Conservation (phyloP, 148 eudicot genomes). For the Nyssa sinensis region DNA sequence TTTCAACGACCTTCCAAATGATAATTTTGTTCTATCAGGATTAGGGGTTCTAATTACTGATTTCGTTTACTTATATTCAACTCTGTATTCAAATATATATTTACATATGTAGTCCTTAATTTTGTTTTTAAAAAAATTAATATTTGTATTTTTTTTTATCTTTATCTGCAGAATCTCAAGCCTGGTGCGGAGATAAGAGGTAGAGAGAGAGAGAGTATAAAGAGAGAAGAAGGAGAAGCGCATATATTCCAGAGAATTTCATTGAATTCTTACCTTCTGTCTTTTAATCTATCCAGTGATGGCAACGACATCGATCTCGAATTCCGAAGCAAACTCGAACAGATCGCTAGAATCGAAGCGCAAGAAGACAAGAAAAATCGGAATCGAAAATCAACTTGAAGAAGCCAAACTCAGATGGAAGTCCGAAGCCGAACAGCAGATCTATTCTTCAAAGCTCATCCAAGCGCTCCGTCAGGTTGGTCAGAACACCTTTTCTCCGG, state of each 20-base stretch:
- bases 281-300: slow-evolving; percentile 4
- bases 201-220: background rate
- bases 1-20: background rate
- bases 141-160: background rate
- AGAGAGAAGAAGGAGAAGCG: background rate
- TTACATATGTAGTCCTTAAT: too few relatives aligned
- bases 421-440: slow-evolving; percentile 42
- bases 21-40: too few relatives aligned
- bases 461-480: slow-evolving; percentile 61
- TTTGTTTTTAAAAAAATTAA: background rate
- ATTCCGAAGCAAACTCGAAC: slow-evolving; percentile 28
- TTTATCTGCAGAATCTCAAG: background rate
- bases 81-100: too few relatives aligned
- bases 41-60: too few relatives aligned
- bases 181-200: too few relatives aligned
- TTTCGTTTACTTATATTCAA: too few relatives aligned
- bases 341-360: slow-evolving; percentile 32
- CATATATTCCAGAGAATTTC: background rate
- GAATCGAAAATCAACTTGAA: background rate
- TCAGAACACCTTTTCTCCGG: slow-evolving; percentile 23
- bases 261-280: background rate
- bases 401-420: slow-evolving; percentile 48
- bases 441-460: slow-evolving; percentile 57
- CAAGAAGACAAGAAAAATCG: slow-evolving; percentile 34
- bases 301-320: slow-evolving; percentile 26